Conservation (phyloP, 2,329 filamentous ascomycete species). For the Venturia effusa region DNA sequence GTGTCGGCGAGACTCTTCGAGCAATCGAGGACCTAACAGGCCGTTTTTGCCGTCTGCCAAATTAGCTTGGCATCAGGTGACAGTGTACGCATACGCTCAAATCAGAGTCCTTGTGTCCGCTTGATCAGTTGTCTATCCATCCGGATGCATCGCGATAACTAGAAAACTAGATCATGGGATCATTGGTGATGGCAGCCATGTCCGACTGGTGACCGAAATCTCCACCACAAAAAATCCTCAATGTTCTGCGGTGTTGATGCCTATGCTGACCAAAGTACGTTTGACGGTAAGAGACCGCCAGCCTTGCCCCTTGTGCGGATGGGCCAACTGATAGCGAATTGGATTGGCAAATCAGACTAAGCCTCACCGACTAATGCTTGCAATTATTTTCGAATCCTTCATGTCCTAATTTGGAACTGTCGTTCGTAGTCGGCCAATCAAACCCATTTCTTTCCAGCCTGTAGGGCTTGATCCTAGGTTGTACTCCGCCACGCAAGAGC, state of each 20-base stretch:
- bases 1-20: neutral
- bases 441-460: neutral
- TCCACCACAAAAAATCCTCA: neutral
- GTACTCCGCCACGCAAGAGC: constrained; percentile 7
- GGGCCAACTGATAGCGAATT: neutral
- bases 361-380: constrained; percentile 3
- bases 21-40: neutral
- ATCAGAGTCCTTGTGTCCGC: neutral
- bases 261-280: neutral
- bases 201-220: neutral
- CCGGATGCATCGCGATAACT: neutral
- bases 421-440: neutral
- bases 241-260: neutral
- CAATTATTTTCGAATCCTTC: constrained; percentile 3
- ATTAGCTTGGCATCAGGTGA: constrained; percentile 1
- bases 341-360: neutral
- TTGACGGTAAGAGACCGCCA: neutral
- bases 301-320: neutral
- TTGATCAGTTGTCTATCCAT: neutral
- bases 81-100: neutral
- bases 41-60: neutral
- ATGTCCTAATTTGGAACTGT: neutral
- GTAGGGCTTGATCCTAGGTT: neutral
- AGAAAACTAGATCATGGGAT: neutral
- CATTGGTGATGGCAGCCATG: neutral